Evolutionary conservation across 2,329 filamentous ascomycete genomes (phyloP).

Genomic region (Botrytis tulipae): DNA sequence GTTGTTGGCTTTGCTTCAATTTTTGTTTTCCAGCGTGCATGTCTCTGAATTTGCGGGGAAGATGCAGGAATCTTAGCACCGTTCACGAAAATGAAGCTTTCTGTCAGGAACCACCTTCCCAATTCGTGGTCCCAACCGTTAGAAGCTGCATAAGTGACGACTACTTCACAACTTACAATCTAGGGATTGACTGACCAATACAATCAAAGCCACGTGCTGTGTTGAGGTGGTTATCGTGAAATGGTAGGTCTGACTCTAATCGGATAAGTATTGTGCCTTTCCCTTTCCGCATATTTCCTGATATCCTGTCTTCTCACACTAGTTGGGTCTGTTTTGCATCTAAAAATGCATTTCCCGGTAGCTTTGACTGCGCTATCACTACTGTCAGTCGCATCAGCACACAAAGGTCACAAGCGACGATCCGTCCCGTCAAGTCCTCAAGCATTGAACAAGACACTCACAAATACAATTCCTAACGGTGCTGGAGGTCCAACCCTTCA

Average conservation of each 20-base stretch:
- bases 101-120: slow-evolving; percentile 12
- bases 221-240: neutral
- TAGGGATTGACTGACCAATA: neutral
- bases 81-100: slow-evolving; percentile 1
- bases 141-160: neutral
- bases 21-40: neutral
- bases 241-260: neutral
- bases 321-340: too few species aligned
- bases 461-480: slow-evolving; percentile 20
- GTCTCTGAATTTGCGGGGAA: neutral
- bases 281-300: neutral
- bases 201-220: neutral
- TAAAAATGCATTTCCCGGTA: slow-evolving; percentile 1
- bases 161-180: neutral
- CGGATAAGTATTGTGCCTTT: neutral
- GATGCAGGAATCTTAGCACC: neutral
- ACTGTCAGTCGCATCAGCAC: slow-evolving; percentile 17
- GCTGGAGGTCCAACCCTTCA: slow-evolving; percentile 18
- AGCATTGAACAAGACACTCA: slow-evolving; percentile 19
- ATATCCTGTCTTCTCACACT: neutral
- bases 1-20: neutral
- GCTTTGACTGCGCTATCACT: neutral
- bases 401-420: slow-evolving; percentile 16
- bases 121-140: neutral
- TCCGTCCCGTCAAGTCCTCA: slow-evolving; percentile 17